Conservation (phyloP, 139 green algal genomes). For the Closterium sp. region DNA sequence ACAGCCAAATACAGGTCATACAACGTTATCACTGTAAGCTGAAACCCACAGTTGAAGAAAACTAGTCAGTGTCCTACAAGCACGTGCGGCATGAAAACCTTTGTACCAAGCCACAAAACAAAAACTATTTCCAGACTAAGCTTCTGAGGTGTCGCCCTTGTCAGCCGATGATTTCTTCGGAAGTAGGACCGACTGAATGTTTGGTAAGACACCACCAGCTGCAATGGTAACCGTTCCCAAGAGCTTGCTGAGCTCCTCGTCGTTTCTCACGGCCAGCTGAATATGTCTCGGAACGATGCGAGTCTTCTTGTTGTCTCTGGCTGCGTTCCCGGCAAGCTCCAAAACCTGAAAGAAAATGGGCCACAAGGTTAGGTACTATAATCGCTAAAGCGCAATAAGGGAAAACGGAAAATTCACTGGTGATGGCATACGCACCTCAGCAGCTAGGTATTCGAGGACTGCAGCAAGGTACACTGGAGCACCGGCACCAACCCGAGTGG, state of each 20-base stretch:
- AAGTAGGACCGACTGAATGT: constrained; percentile 87
- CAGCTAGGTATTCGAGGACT: constrained; percentile 82
- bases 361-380: neutral
- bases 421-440: constrained; percentile 56
- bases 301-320: constrained; percentile 82
- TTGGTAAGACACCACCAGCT: constrained; percentile 78
- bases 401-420: neutral
- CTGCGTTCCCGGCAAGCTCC: constrained; percentile 71
- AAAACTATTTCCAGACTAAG: neutral
- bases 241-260: constrained; percentile 67
- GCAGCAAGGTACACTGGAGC: constrained; percentile 74
- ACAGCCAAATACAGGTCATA: neutral
- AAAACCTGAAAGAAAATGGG: constrained; percentile 47
- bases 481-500: constrained; percentile 64
- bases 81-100: neutral
- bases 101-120: neutral
- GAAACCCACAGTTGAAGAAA: neutral
- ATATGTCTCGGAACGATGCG: constrained; percentile 71
- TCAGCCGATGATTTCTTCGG: constrained; percentile 70
- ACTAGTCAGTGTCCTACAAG: neutral
- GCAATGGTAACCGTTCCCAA: constrained; percentile 76
- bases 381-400: neutral
- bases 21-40: neutral
- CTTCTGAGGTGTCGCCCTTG: constrained; percentile 28
- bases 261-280: constrained; percentile 64